Percentiles rank a stretch among this genome's conserved stretches.
Conservation (phyloP, 257 asterid genomes). For the Cordia subcordata region DNA sequence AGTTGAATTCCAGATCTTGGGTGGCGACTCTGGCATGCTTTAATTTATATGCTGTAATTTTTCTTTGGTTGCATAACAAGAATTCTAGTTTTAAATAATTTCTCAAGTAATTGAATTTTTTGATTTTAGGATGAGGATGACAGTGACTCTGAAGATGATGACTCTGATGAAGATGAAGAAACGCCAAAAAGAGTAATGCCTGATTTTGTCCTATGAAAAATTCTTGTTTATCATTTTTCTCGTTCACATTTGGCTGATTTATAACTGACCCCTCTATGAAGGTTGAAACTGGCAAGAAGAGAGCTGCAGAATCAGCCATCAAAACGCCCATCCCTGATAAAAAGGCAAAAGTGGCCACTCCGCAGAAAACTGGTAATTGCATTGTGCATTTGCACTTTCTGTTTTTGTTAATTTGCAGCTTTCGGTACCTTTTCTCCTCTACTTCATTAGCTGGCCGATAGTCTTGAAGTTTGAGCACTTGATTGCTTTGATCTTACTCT, state of each 20-base stretch:
- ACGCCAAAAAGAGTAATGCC: conserved; percentile 70
- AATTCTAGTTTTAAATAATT: too few species aligned
- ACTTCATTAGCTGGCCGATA: neutral
- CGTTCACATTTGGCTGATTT: conserved; percentile 1
- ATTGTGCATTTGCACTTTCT: neutral
- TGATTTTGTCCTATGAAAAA: neutral
- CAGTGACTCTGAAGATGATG: conserved; percentile 36
- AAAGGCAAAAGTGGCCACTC: conserved; percentile 69
- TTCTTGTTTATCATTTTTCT: neutral
- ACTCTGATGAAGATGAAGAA: conserved; percentile 59
- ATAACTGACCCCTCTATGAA: conserved; percentile 7
- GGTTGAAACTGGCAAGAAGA: conserved; percentile 57
- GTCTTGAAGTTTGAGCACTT: neutral
- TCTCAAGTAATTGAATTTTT: neutral
- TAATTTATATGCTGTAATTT: too few species aligned
- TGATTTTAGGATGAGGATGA: conserved; percentile 46
- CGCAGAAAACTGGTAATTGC: conserved; percentile 72
- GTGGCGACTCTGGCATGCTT: too few species aligned
- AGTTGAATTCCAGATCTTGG: too few species aligned
- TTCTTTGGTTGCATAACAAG: too few species aligned
- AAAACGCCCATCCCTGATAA: conserved; percentile 66
- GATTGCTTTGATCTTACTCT: neutral
- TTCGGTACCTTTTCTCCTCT: neutral
- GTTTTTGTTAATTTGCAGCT: neutral
- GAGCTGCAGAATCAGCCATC: conserved; percentile 41